Conservation (phyloP, 2,329 filamentous ascomycete species). For the Claviceps africana region DNA sequence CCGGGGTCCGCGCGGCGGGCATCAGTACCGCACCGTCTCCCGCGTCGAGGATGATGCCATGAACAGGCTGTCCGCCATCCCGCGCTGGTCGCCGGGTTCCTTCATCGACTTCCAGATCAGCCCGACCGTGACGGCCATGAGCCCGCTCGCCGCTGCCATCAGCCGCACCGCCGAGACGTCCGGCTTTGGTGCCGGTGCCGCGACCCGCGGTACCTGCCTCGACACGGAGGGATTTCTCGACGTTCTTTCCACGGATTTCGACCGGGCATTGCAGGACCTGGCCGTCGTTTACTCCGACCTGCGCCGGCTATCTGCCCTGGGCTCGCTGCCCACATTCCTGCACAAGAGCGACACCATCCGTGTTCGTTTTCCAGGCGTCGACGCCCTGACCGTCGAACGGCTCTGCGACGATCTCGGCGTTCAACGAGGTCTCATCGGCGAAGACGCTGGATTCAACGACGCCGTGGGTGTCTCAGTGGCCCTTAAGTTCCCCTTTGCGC, state of each 20-base stretch:
- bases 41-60: slow-evolving; percentile 58
- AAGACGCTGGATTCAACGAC: slow-evolving; percentile 61
- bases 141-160: slow-evolving; percentile 48
- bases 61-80: slow-evolving; percentile 48
- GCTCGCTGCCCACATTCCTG: slow-evolving; percentile 70
- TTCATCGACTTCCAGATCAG: slow-evolving; percentile 80
- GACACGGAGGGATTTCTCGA: slow-evolving; percentile 77
- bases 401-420: slow-evolving; percentile 83
- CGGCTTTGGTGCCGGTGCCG: slow-evolving; percentile 25
- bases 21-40: slow-evolving; percentile 66
- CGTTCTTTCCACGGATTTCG: slow-evolving; percentile 75
- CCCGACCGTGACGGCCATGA: slow-evolving; percentile 80
- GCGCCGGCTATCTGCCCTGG: slow-evolving; percentile 58
- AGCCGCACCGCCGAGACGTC: slow-evolving; percentile 31
- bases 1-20: slow-evolving; percentile 55
- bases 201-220: slow-evolving; percentile 43
- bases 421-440: slow-evolving; percentile 59
- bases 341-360: slow-evolving; percentile 54
- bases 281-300: slow-evolving; percentile 69
- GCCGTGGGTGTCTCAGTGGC: slow-evolving; percentile 58
- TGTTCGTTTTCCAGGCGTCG: slow-evolving; percentile 83
- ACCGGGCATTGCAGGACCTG: slow-evolving; percentile 71
- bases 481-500: slow-evolving; percentile 75
- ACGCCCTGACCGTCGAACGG: slow-evolving; percentile 64
- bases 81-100: slow-evolving; percentile 51